phyloP scores from a whole-genome alignment of 768 basidiomycete genomes.

The Suillus brevipes region DNA sequence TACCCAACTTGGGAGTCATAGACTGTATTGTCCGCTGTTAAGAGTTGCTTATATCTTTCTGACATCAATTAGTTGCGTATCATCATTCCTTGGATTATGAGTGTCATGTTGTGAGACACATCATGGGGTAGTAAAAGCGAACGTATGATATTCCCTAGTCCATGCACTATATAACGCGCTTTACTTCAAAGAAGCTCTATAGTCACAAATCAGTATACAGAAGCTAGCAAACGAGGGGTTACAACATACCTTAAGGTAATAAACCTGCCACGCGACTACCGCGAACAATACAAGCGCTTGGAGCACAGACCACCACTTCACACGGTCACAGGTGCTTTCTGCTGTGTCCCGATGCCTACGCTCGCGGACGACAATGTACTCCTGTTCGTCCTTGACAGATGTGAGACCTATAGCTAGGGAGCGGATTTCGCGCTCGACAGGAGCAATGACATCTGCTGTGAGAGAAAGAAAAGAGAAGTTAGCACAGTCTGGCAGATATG shows the following conservation, averaged over 20 bases:
- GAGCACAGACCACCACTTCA: slow-evolving; percentile 98
- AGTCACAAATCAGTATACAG: slow-evolving; percentile 42
- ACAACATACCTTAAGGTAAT: slow-evolving; percentile 80
- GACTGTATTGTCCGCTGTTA: too few species aligned
- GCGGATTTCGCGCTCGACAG: slow-evolving; percentile 95
- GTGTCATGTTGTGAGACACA: not conserved
- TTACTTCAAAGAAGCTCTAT: slow-evolving; percentile 77
- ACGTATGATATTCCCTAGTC: not conserved
- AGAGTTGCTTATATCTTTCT: not conserved
- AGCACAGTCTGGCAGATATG: not conserved
- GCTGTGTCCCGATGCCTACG: slow-evolving; percentile 91
- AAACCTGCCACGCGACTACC: slow-evolving; percentile 96
- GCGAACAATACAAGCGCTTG: slow-evolving; percentile 85
- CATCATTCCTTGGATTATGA: not conserved
- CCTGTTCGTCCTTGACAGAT: slow-evolving; percentile 96
- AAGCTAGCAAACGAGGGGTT: not conserved
- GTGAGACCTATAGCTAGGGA: slow-evolving; percentile 76
- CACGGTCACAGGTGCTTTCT: slow-evolving; percentile 89
- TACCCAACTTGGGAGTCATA: not conserved
- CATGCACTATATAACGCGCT: slow-evolving; percentile 65
- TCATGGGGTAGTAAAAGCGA: not conserved
- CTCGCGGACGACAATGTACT: slow-evolving; percentile 96
- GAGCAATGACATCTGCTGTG: slow-evolving; percentile 75
- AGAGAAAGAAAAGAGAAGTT: slow-evolving; percentile 4
- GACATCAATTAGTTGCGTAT: not conserved